Conservation (phyloP, 495 filamentous ascomycete species). For the Penicillium cosmopolitanum region DNA sequence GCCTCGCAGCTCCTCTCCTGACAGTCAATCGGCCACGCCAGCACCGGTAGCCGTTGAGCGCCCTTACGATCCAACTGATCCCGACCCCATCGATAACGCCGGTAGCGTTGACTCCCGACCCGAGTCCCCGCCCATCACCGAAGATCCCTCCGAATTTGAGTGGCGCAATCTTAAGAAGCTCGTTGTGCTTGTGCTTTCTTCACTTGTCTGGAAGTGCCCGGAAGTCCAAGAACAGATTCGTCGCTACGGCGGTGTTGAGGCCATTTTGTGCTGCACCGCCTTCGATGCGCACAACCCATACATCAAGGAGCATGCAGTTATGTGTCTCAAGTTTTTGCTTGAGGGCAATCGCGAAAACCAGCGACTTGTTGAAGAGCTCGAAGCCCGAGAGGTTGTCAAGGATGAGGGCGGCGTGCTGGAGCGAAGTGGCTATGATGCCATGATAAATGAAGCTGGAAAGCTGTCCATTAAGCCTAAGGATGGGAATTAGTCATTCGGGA, state of each 20-base stretch:
- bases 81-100: constrained; percentile 46
- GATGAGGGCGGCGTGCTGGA: constrained; percentile 54
- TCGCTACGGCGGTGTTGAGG: constrained; percentile 77
- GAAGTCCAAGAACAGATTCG: constrained; percentile 85
- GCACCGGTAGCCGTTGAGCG: constrained; percentile 59
- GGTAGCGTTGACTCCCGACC: constrained; percentile 51
- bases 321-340: constrained; percentile 86
- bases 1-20: constrained; percentile 33
- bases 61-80: constrained; percentile 57
- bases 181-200: constrained; percentile 83
- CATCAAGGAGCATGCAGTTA: constrained; percentile 86
- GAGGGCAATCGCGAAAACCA: constrained; percentile 83
- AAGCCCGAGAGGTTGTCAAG: constrained; percentile 53
- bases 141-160: constrained; percentile 85
- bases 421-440: constrained; percentile 55
- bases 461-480: constrained; percentile 43
- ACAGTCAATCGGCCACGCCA: constrained; percentile 29
- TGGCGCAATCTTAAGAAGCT: constrained; percentile 94
- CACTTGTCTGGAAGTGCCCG: constrained; percentile 77
- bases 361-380: constrained; percentile 69
- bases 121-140: constrained; percentile 66
- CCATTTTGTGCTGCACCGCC: constrained; percentile 81
- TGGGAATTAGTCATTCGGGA: constrained; percentile 8
- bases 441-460: constrained; percentile 57
- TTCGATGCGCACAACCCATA: constrained; percentile 89